Evolutionary conservation across 2,329 filamentous ascomycete genomes (phyloP).

Genomic region (Pestalotiopsis sp.): DNA sequence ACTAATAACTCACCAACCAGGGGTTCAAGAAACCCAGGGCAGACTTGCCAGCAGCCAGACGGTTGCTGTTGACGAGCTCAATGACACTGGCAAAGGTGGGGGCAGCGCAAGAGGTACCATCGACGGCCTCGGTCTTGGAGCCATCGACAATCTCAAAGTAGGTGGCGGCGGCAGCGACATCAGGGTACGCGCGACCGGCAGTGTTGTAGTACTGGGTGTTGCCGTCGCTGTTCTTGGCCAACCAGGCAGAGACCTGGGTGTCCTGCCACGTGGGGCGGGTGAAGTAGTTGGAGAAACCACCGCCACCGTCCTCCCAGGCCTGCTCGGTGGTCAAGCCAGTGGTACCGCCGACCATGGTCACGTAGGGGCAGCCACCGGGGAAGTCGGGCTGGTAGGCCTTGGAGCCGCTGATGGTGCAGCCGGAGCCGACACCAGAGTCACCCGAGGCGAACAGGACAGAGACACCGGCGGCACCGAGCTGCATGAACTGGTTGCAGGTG

Average conservation of each 20-base stretch:
- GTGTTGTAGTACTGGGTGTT: constrained; percentile 48
- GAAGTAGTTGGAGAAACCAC: constrained; percentile 55
- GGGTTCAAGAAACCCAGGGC: constrained; percentile 64
- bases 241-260: constrained; percentile 45
- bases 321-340: constrained; percentile 50
- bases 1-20: constrained; percentile 42
- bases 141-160: constrained; percentile 32
- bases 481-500: constrained; percentile 65
- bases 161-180: constrained; percentile 58
- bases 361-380: constrained; percentile 58
- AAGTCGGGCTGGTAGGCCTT: constrained; percentile 51
- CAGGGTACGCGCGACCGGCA: constrained; percentile 60
- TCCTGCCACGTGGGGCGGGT: constrained; percentile 45
- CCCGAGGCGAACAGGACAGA: constrained; percentile 31
- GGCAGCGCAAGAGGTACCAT: constrained; percentile 53
- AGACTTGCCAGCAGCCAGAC: constrained; percentile 55
- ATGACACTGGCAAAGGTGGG: constrained; percentile 68
- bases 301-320: constrained; percentile 54
- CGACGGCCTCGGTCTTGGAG: constrained; percentile 35
- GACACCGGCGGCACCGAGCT: constrained; percentile 69
- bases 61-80: constrained; percentile 65
- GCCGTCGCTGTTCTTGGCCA: constrained; percentile 41
- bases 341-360: constrained; percentile 62
- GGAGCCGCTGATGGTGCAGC: constrained; percentile 35
- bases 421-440: constrained; percentile 45